phyloP scores from a whole-genome alignment of 2,329 filamentous ascomycete genomes.

The Aspergillus awamori region DNA sequence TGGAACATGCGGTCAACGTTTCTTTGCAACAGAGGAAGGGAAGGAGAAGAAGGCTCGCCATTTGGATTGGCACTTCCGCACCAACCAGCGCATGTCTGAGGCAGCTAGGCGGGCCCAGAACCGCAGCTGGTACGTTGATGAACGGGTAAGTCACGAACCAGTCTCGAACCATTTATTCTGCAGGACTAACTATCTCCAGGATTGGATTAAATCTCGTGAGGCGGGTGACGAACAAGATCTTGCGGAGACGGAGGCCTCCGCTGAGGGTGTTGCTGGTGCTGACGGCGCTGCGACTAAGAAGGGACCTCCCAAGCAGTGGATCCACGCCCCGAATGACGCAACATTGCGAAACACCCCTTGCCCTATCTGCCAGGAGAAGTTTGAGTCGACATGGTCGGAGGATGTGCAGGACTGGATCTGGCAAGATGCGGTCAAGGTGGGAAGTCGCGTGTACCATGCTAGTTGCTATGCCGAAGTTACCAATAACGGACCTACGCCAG shows the following conservation, averaged over 20 bases:
- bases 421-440: conserved; percentile 81
- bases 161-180: not conserved
- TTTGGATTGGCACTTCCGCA: conserved; percentile 97
- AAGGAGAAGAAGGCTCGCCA: conserved; percentile 85
- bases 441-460: conserved; percentile 81
- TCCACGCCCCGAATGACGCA: conserved; percentile 80
- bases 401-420: conserved; percentile 96
- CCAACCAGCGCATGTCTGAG: conserved; percentile 85
- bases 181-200: conserved; percentile 51
- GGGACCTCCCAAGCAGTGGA: conserved; percentile 68
- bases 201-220: conserved; percentile 88
- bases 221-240: conserved; percentile 65
- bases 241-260: conserved; percentile 44
- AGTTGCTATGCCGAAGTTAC: conserved; percentile 85
- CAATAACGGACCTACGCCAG: conserved; percentile 57
- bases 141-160: conserved; percentile 63
- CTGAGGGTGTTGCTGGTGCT: conserved; percentile 44
- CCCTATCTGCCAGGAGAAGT: conserved; percentile 93
- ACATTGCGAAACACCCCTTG: conserved; percentile 76
- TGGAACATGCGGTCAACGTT: conserved; percentile 87
- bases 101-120: conserved; percentile 84
- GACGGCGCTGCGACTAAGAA: conserved; percentile 51
- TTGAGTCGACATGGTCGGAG: conserved; percentile 88
- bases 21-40: conserved; percentile 74
- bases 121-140: conserved; percentile 92